A percentile compares a stretch with the other conserved stretches of the same genome.
Conservation (phyloP, 768 basidiomycete genomes). For the Boletus rubroflammeus region DNA sequence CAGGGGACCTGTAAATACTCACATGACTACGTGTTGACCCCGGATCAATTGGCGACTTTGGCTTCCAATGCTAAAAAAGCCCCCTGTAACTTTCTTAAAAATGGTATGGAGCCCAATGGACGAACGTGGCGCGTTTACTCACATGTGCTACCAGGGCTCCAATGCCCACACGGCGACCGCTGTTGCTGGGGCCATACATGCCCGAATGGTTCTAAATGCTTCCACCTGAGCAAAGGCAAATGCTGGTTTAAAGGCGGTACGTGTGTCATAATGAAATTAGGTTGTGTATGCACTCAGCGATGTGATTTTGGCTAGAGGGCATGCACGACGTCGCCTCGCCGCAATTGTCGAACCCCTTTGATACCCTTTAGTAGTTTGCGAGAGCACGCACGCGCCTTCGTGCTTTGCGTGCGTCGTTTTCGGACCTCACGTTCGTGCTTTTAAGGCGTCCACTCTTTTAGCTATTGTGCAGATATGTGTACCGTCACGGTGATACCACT, state of each 20-base stretch:
- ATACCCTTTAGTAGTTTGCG: slow-evolving; percentile 15
- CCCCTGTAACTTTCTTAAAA: slow-evolving; percentile 82
- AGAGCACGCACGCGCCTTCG: background rate
- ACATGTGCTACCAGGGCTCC: slow-evolving; percentile 44
- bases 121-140: background rate
- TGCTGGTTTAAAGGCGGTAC: slow-evolving; percentile 83
- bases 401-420: slow-evolving; percentile 5
- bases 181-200: slow-evolving; percentile 87
- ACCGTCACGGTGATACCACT: slow-evolving; percentile 25
- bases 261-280: slow-evolving; percentile 14
- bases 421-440: slow-evolving; percentile 17
- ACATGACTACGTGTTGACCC: slow-evolving; percentile 70
- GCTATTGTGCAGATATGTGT: slow-evolving; percentile 19
- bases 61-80: slow-evolving; percentile 80
- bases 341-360: slow-evolving; percentile 15
- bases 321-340: slow-evolving; percentile 35
- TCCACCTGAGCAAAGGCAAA: slow-evolving; percentile 70
- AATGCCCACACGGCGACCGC: slow-evolving; percentile 68
- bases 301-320: slow-evolving; percentile 29
- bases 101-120: slow-evolving; percentile 41
- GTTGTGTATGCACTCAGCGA: slow-evolving; percentile 1
- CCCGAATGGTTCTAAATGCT: slow-evolving; percentile 70
- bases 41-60: slow-evolving; percentile 68
- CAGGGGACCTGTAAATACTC: slow-evolving; percentile 78
- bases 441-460: slow-evolving; percentile 24